phyloP scores from a whole-genome alignment of 2,329 filamentous ascomycete genomes.

The Fusarium denticulatum region DNA sequence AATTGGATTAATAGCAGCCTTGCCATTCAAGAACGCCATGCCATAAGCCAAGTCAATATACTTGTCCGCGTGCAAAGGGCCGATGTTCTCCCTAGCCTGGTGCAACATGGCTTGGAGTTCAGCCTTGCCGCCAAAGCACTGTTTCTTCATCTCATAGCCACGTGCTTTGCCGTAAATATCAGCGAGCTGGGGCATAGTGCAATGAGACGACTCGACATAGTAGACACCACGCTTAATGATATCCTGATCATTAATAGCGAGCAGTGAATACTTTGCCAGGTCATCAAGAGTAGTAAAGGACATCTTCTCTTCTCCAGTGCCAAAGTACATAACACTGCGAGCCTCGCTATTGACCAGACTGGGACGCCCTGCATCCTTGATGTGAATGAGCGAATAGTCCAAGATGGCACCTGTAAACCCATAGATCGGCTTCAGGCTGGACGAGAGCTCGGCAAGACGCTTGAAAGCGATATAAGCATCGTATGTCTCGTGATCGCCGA shows the following conservation, averaged over 20 bases:
- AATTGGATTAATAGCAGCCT: neutral
- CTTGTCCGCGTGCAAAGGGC: neutral
- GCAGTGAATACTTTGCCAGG: neutral
- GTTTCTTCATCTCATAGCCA: neutral
- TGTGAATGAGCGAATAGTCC: conserved; percentile 3
- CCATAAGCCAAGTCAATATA: conserved; percentile 10
- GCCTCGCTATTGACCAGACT: neutral
- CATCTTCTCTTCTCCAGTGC: neutral
- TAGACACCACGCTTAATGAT: neutral
- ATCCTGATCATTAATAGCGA: neutral
- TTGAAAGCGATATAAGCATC: conserved; percentile 16
- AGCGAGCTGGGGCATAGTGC: neutral
- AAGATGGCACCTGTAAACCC: neutral
- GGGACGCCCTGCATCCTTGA: neutral
- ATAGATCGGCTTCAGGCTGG: neutral
- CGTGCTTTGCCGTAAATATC: neutral
- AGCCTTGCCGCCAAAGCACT: neutral
- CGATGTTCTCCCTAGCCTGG: neutral
- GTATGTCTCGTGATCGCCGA: conserved; percentile 8
- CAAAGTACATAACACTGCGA: neutral
- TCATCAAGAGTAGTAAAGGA: conserved; percentile 2
- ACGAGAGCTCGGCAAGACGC: conserved; percentile 5
- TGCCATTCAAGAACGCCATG: neutral
- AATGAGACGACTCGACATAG: neutral
- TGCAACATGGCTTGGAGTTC: neutral